Percentiles rank a stretch among this genome's conserved stretches.
Conservation (phyloP, 148 eudicot genomes). For the Rhododendron mucronatum region DNA sequence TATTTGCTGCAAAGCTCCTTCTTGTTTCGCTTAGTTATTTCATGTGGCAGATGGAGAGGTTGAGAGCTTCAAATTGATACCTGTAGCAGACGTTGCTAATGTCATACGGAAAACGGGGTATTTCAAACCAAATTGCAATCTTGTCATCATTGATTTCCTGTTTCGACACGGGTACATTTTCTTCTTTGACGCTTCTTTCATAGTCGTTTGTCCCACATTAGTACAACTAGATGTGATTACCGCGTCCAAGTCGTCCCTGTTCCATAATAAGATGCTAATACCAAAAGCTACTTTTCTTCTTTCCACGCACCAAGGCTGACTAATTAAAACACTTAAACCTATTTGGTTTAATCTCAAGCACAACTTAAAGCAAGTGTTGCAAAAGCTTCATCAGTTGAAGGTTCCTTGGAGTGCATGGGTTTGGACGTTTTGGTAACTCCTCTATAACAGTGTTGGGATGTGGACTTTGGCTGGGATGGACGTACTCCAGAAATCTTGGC, state of each 20-base stretch:
- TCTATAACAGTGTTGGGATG: not conserved
- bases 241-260: not conserved
- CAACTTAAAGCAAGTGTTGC: not conserved
- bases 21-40: not conserved
- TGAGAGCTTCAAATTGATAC: slow-evolving; percentile 76
- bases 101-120: slow-evolving; percentile 47
- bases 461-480: not conserved
- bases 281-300: not conserved
- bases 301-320: not conserved
- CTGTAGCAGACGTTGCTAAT: slow-evolving; percentile 53
- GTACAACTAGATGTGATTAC: not conserved
- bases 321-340: not conserved
- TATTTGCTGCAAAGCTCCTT: not conserved
- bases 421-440: not conserved
- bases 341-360: not conserved
- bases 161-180: slow-evolving; percentile 80
- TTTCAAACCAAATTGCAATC: slow-evolving; percentile 78
- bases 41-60: slow-evolving; percentile 79
- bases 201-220: not conserved
- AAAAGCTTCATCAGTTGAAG: not conserved
- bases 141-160: slow-evolving; percentile 94
- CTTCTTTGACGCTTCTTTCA: not conserved
- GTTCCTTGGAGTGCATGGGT: not conserved
- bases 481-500: not conserved
- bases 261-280: not conserved